Percentiles rank a stretch among this genome's conserved stretches.
Conservation (phyloP, 805 yeast species). For the Lipomyces japonicus region DNA sequence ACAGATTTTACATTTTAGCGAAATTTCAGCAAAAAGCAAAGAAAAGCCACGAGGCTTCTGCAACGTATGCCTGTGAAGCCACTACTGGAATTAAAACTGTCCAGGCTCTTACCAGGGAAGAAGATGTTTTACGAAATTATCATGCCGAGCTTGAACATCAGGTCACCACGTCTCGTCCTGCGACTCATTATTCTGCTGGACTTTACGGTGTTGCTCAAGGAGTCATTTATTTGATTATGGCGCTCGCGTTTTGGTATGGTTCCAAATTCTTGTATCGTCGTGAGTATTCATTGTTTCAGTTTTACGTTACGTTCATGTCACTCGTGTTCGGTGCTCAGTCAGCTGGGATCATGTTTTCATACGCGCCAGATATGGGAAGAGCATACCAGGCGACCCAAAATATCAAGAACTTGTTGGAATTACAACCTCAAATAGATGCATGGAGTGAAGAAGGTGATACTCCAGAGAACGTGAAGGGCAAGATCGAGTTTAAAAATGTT, state of each 20-base stretch:
- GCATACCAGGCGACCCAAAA: slow-evolving; percentile 39
- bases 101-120: slow-evolving; percentile 42
- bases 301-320: slow-evolving; percentile 40
- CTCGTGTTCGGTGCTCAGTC: slow-evolving; percentile 42
- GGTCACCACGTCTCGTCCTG: slow-evolving; percentile 33
- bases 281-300: slow-evolving; percentile 35
- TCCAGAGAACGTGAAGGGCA: slow-evolving; percentile 43
- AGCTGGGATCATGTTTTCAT: slow-evolving; percentile 40
- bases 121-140: slow-evolving; percentile 38
- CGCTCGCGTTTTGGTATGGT: slow-evolving; percentile 44
- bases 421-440: slow-evolving; percentile 37
- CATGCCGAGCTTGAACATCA: slow-evolving; percentile 33
- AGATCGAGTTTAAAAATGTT: slow-evolving; percentile 54
- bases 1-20: slow-evolving; percentile 38
- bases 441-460: slow-evolving; percentile 34
- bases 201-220: slow-evolving; percentile 41
- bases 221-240: slow-evolving; percentile 39
- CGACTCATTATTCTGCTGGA: slow-evolving; percentile 34
- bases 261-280: slow-evolving; percentile 35
- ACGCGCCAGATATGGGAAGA: slow-evolving; percentile 43
- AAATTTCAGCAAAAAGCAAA: slow-evolving; percentile 39
- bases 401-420: slow-evolving; percentile 34
- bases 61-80: slow-evolving; percentile 42
- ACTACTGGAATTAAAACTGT: slow-evolving; percentile 43
- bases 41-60: slow-evolving; percentile 39